Conservation (phyloP, 441 rosid genomes). For the Pelargonium australe region DNA sequence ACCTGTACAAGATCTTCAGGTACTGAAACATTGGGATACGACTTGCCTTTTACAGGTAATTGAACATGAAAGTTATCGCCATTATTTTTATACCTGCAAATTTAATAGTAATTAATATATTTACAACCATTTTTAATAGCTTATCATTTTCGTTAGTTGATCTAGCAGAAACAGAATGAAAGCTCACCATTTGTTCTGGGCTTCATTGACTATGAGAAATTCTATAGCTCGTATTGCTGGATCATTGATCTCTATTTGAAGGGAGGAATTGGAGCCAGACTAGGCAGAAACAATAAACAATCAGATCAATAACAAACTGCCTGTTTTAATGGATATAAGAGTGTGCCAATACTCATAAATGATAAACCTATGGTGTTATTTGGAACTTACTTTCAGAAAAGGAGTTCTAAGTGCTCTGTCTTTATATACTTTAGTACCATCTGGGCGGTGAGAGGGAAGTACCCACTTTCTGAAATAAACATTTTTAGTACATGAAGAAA, state of each 20-base stretch:
- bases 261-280: conserved; percentile 61
- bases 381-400: conserved; percentile 57
- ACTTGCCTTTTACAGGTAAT: conserved; percentile 47
- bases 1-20: conserved; percentile 94
- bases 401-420: conserved; percentile 92
- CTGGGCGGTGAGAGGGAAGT: conserved; percentile 70
- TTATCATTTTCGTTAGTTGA: conserved; percentile 13
- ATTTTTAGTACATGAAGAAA: conserved; percentile 5
- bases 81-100: conserved; percentile 49
- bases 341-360: conserved; percentile 14
- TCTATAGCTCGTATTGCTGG: conserved; percentile 74
- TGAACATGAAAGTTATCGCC: conserved; percentile 49
- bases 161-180: conserved; percentile 14
- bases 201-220: conserved; percentile 83
- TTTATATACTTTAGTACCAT: conserved; percentile 76
- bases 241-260: conserved; percentile 78
- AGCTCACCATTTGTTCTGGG: conserved; percentile 75
- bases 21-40: conserved; percentile 41
- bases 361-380: conserved; percentile 9
- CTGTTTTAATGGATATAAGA: conserved; percentile 13
- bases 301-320: conserved; percentile 18
- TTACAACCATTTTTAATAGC: conserved; percentile 7
- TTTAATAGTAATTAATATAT: conserved; percentile 20
- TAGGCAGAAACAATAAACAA: conserved; percentile 27
- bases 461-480: conserved; percentile 63